Conservation (phyloP, 2,329 filamentous ascomycete genomes). For the Bipolaris oryzae region DNA sequence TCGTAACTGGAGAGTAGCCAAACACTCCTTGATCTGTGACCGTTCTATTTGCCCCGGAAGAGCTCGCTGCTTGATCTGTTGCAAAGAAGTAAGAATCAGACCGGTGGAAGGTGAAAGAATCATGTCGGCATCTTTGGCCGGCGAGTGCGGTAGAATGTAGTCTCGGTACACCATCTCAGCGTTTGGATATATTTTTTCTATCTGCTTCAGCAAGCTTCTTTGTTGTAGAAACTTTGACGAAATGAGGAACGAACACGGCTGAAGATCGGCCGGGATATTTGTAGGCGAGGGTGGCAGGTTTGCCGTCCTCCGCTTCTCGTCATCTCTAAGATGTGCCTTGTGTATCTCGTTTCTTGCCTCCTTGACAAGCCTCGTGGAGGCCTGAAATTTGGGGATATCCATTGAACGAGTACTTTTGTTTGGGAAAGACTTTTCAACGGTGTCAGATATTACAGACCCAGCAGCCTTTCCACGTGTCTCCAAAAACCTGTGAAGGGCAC, state of each 20-base stretch:
- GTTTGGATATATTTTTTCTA: constrained; percentile 58
- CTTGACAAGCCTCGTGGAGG: not conserved
- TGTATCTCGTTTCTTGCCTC: not conserved
- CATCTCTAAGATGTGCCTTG: not conserved
- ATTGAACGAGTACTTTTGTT: too few species aligned
- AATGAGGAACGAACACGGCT: constrained; percentile 56
- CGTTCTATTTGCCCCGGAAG: constrained; percentile 63
- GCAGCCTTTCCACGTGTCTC: constrained; percentile 50
- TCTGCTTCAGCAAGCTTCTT: constrained; percentile 56
- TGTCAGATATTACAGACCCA: not conserved
- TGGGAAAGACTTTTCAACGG: not conserved
- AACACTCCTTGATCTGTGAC: constrained; percentile 57
- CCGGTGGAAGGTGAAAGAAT: constrained; percentile 72
- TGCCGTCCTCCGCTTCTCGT: not conserved
- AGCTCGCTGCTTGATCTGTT: constrained; percentile 73
- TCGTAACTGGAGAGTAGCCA: constrained; percentile 60
- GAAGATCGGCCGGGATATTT: constrained; percentile 21
- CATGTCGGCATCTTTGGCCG: constrained; percentile 69
- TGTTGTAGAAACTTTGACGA: constrained; percentile 56
- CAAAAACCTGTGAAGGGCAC: constrained; percentile 59
- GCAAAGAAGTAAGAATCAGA: constrained; percentile 71
- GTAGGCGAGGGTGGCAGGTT: constrained; percentile 32
- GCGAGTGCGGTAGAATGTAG: constrained; percentile 49
- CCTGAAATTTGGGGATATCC: not conserved
- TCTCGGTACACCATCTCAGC: constrained; percentile 67